phyloP scores from a whole-genome alignment of 2,329 filamentous ascomycete genomes.

The Dactylellina cionopaga region DNA sequence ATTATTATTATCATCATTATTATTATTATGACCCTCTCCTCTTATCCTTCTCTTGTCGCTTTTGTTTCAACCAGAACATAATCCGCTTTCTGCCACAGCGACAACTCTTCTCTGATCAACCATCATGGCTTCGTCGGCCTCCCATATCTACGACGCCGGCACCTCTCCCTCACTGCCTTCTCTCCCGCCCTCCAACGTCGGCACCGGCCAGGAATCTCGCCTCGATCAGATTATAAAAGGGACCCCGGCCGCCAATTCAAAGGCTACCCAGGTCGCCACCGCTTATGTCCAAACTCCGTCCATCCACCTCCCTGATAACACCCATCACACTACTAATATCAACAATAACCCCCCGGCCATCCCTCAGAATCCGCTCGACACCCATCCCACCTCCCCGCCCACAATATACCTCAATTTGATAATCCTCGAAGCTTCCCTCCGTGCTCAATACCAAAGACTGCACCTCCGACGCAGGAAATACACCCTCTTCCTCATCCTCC shows the following conservation, averaged over 20 bases:
- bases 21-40: too few species aligned
- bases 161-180: neutral
- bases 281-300: conserved; percentile 60
- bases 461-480: conserved; percentile 89
- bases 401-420: conserved; percentile 98
- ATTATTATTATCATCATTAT: too few species aligned
- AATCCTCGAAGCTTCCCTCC: conserved; percentile 92
- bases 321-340: conserved; percentile 61
- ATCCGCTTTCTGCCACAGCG: too few species aligned
- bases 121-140: conserved; percentile 7
- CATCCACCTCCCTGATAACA: conserved; percentile 56
- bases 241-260: conserved; percentile 73
- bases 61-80: too few species aligned
- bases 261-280: conserved; percentile 63
- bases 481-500: conserved; percentile 85
- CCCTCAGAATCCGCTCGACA: conserved; percentile 75
- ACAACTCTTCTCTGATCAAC: too few species aligned
- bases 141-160: neutral
- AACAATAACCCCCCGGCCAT: conserved; percentile 59
- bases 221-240: conserved; percentile 94
- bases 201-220: conserved; percentile 63
- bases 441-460: conserved; percentile 90
- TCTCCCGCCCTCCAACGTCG: conserved; percentile 64
- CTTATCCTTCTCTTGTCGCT: too few species aligned
- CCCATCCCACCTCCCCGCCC: conserved; percentile 86